phyloP scores from a whole-genome alignment of 2,329 filamentous ascomycete species.

The Fusarium sulawesiense region DNA sequence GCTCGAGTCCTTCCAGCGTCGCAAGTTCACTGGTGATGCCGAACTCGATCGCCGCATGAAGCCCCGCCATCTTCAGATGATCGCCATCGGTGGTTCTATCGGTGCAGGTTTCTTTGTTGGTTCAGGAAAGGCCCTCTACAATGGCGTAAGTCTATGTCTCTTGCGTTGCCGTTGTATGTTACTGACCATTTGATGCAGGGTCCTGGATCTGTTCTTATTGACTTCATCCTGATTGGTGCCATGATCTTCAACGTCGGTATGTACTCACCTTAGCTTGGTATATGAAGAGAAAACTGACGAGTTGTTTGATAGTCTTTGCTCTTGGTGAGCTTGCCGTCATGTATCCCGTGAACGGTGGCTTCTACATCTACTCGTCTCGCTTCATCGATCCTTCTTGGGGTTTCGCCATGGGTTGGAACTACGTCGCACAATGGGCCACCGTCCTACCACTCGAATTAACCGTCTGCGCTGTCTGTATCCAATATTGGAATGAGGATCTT shows the following conservation, averaged over 20 bases:
- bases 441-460: conserved; percentile 64
- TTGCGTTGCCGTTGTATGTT: neutral
- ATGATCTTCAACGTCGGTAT: conserved; percentile 69
- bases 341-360: conserved; percentile 71
- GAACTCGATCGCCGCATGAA: conserved; percentile 62
- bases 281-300: conserved; percentile 11
- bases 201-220: conserved; percentile 58
- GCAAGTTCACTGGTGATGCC: conserved; percentile 29
- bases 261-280: neutral
- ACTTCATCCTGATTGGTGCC: conserved; percentile 67
- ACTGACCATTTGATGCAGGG: conserved; percentile 41
- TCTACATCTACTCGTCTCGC: conserved; percentile 71
- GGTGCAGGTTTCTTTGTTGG: conserved; percentile 73
- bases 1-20: conserved; percentile 42
- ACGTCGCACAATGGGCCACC: conserved; percentile 61
- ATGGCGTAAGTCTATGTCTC: conserved; percentile 52
- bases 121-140: conserved; percentile 64
- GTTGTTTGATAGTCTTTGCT: conserved; percentile 59
- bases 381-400: conserved; percentile 72
- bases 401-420: conserved; percentile 63
- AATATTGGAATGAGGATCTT: conserved; percentile 62
- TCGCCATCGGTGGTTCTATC: conserved; percentile 71
- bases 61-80: conserved; percentile 70
- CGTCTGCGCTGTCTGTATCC: conserved; percentile 62
- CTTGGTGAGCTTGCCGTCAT: conserved; percentile 71